These are phyloP conservation scores for Clohesyomyces aquaticus DNA, from an alignment of 495 filamentous ascomycete species.

Conservation along the genomic window DNA sequence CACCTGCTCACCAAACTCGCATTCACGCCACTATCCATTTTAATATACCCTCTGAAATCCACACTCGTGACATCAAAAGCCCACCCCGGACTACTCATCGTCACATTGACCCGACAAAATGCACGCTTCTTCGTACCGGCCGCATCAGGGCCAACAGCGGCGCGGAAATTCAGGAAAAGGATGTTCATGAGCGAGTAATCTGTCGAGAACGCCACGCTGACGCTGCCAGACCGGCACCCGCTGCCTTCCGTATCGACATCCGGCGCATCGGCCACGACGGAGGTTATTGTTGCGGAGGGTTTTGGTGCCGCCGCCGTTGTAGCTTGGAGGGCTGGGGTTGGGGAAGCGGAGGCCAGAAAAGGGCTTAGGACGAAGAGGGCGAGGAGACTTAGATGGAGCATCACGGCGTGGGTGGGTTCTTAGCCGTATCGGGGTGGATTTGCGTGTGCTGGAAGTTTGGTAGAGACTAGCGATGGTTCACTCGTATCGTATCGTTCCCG, in stretches of 20 bases:
- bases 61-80: constrained; percentile 28
- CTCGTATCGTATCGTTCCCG: too few species aligned
- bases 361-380: too few species aligned
- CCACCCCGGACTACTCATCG: constrained; percentile 22
- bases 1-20: constrained; percentile 30
- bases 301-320: too few species aligned
- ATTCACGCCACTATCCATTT: constrained; percentile 18
- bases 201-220: constrained; percentile 15
- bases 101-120: constrained; percentile 25
- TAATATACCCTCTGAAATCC: constrained; percentile 25
- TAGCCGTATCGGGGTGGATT: too few species aligned
- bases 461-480: too few species aligned
- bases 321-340: too few species aligned
- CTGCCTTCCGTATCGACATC: constrained; percentile 31
- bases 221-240: constrained; percentile 29
- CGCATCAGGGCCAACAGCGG: constrained; percentile 27
- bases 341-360: too few species aligned
- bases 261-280: constrained; percentile 12
- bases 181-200: constrained; percentile 29
- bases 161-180: constrained; percentile 31
- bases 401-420: too few species aligned
- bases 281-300: constrained; percentile 3
- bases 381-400: too few species aligned
- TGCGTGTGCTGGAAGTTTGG: too few species aligned
- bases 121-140: constrained; percentile 14